Evolutionary conservation across 108 stramenopile species (phyloP), one percentile per base, ranked within the genome.

Genomic region (Fragilariopsis cylindrus): DNA sequence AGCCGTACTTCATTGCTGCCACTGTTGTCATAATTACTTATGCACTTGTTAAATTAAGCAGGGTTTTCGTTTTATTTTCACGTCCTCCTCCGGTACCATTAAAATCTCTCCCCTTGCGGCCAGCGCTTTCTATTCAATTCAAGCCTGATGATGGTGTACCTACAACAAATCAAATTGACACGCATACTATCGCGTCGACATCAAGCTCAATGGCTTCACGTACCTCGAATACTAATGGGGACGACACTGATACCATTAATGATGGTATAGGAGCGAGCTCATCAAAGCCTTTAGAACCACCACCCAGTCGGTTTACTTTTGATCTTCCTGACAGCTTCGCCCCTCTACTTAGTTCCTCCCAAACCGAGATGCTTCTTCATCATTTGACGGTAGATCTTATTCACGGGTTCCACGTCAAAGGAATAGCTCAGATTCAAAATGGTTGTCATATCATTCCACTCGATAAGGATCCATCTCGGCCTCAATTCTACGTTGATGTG

Each of bases 321-420:
- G 90, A 90, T 70, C 81, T 92, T 8, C 92, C 95, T 21, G 92
- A 93, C 75, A 89, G 88, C 50, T 96, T 96, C 83, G 95, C 95
- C 43, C 95, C 95, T 0, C 80, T 96, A 6, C 78, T 96, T 11
- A 91, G 90, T 5, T 92, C 91, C 5, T 90, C 88, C 12, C 88
- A 92, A 48, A 87, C 89, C 56, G 86, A 93, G 73, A 56, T 93
- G 19, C 50, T 90, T 5, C 72, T 77, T n/a, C 65, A 88, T 60
- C 78, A 84, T 49, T 75, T 96, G 50, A 89, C 95, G 47, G 84
- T 91, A 0, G 90, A 96, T 83, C 71, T 96, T 16, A 83, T 96
- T 39, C 95, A 96, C 77, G 91, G 87, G 3, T 48, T 86, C 56
- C 84, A 86, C 58, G 81, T 83, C 30, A 74, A 90, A 64, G 91